phyloP scores from a whole-genome alignment of 2,329 filamentous ascomycete species.

The Penicillium hordei region DNA sequence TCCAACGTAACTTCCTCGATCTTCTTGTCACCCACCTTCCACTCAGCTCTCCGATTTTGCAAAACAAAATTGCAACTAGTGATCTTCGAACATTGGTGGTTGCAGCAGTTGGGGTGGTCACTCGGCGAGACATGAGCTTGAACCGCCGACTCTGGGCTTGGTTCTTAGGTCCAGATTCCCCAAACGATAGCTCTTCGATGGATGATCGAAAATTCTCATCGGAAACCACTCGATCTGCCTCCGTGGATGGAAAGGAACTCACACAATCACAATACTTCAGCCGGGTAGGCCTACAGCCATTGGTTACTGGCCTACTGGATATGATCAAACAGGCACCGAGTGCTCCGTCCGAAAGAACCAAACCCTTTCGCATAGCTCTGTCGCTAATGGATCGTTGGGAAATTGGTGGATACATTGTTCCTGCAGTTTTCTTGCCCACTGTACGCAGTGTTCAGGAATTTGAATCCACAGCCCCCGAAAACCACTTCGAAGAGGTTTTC shows the following conservation, averaged over 20 bases:
- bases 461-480: conserved; percentile 64
- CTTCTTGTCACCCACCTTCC: conserved; percentile 87
- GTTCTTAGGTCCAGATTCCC: conserved; percentile 79
- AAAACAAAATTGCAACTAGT: conserved; percentile 66
- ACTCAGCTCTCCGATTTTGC: conserved; percentile 76
- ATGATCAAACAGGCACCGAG: conserved; percentile 65
- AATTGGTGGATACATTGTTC: conserved; percentile 85
- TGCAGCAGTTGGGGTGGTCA: conserved; percentile 83
- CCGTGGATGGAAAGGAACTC: conserved; percentile 44
- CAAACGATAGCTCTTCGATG: conserved; percentile 35
- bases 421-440: conserved; percentile 82
- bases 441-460: conserved; percentile 77
- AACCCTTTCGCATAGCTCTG: conserved; percentile 85
- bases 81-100: conserved; percentile 81
- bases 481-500: conserved; percentile 80
- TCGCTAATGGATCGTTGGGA: conserved; percentile 99
- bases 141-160: conserved; percentile 95
- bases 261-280: conserved; percentile 80
- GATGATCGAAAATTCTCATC: conserved; percentile 31
- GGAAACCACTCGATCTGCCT: conserved; percentile 28
- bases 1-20: conserved; percentile 92
- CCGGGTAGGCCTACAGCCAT: conserved; percentile 69
- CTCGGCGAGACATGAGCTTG: conserved; percentile 90
- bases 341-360: conserved; percentile 67
- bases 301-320: conserved; percentile 71